phyloP scores from a whole-genome alignment of 2,329 filamentous ascomycete genomes.

The Phoma sp. region DNA sequence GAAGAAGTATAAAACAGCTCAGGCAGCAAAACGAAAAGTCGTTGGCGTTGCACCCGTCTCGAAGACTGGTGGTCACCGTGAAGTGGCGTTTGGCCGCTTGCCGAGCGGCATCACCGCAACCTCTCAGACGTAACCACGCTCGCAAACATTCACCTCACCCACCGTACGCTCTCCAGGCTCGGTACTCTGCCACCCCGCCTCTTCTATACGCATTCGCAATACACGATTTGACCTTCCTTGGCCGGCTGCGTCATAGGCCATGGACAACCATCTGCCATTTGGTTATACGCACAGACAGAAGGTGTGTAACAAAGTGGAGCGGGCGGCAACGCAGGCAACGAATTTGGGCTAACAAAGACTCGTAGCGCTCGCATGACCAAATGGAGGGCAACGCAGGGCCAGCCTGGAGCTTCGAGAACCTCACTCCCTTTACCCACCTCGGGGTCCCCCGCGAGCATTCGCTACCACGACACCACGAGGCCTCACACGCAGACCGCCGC shows the following conservation, averaged over 20 bases:
- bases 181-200: constrained; percentile 2
- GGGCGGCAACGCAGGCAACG: constrained; percentile 20
- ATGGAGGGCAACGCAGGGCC: constrained; percentile 41
- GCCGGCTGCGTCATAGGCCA: constrained; percentile 25
- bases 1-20: no score
- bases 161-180: constrained; percentile 1
- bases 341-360: constrained; percentile 9
- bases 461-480: constrained; percentile 8
- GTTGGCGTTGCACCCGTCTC: not conserved
- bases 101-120: constrained; percentile 10
- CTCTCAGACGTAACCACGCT: constrained; percentile 5
- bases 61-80: constrained; percentile 7
- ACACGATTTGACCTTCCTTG: not conserved
- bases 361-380: constrained; percentile 44
- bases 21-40: not conserved
- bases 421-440: constrained; percentile 14
- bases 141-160: constrained; percentile 2
- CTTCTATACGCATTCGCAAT: not conserved
- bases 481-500: constrained; percentile 13
- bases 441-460: constrained; percentile 14
- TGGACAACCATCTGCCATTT: constrained; percentile 39
- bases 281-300: constrained; percentile 45
- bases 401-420: constrained; percentile 29
- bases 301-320: constrained; percentile 32
- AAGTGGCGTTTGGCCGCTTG: constrained; percentile 9